Conservation (phyloP, 306 rosid genomes). For the Malus asiatica region DNA sequence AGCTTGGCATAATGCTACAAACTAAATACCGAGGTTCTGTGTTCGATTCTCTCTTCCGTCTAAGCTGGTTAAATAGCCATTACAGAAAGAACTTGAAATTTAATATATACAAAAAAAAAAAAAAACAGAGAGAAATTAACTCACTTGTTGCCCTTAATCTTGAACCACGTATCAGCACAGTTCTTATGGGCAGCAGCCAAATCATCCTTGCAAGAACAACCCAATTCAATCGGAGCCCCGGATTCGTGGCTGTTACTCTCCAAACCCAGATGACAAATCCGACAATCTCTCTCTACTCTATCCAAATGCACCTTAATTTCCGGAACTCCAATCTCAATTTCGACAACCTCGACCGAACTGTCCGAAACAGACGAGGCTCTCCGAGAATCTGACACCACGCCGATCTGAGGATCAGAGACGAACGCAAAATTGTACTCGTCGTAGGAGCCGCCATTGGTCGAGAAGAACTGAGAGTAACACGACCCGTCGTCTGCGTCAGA, state of each 20-base stretch:
- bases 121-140: conserved; percentile 24
- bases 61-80: background rate
- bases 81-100: background rate
- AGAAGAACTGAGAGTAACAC: conserved; percentile 74
- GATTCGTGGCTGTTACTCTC: conserved; percentile 84
- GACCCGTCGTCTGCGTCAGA: conserved; percentile 92
- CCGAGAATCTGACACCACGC: conserved; percentile 36
- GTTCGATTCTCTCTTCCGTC: background rate
- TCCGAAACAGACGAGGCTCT: conserved; percentile 69
- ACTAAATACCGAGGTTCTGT: background rate
- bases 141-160: conserved; percentile 86
- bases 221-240: conserved; percentile 81
- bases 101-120: background rate
- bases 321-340: conserved; percentile 45
- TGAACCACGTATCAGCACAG: conserved; percentile 98
- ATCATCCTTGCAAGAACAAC: conserved; percentile 92
- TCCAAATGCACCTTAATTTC: conserved; percentile 80
- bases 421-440: conserved; percentile 68
- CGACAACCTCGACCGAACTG: conserved; percentile 51
- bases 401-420: conserved; percentile 48
- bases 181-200: conserved; percentile 82
- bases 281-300: conserved; percentile 74
- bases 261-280: conserved; percentile 98
- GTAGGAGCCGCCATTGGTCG: conserved; percentile 80
- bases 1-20: background rate